These are phyloP conservation scores for Kodamaea nitidulidarum DNA, from an alignment of 805 yeast genomes.

Conservation along the genomic window DNA sequence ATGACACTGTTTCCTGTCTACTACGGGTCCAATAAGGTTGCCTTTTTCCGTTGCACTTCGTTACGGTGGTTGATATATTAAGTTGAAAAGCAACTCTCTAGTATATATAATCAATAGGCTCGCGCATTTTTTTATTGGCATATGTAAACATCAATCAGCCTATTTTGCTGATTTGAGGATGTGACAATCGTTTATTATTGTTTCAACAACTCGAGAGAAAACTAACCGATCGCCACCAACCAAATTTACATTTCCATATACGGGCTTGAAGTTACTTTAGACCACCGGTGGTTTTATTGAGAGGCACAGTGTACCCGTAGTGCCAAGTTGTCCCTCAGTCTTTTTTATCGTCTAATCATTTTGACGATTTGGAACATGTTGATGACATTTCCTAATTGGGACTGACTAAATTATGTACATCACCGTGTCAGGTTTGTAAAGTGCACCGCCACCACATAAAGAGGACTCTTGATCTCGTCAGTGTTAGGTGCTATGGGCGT, in stretches of 20 bases:
- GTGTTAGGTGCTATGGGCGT: no score
- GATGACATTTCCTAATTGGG: conserved; percentile 2
- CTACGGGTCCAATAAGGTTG: neutral
- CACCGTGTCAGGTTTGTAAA: conserved; percentile 1
- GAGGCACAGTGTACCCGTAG: neutral
- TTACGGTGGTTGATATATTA: neutral
- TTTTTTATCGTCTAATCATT: conserved; percentile 1
- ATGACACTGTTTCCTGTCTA: neutral
- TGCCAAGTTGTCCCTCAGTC: neutral
- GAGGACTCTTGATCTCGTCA: no score
- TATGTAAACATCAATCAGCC: conserved; percentile 2
- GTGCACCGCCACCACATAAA: no score
- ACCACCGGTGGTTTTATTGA: no score
- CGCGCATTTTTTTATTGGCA: neutral
- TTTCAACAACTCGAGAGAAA: conserved; percentile 1
- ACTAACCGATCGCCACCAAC: no score
- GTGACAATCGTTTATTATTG: neutral
- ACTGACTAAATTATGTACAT: conserved; percentile 3
- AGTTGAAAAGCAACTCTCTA: neutral
- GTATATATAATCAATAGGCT: conserved; percentile 2
- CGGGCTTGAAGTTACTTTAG: no score
- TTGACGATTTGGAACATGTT: conserved; percentile 4
- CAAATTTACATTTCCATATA: no score
- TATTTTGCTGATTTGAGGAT: conserved; percentile 1
- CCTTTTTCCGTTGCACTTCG: conserved; percentile 3